These are phyloP conservation scores for Berkeleyomyces basicola DNA, from an alignment of 2,329 filamentous ascomycete genomes.

Conservation along the genomic window DNA sequence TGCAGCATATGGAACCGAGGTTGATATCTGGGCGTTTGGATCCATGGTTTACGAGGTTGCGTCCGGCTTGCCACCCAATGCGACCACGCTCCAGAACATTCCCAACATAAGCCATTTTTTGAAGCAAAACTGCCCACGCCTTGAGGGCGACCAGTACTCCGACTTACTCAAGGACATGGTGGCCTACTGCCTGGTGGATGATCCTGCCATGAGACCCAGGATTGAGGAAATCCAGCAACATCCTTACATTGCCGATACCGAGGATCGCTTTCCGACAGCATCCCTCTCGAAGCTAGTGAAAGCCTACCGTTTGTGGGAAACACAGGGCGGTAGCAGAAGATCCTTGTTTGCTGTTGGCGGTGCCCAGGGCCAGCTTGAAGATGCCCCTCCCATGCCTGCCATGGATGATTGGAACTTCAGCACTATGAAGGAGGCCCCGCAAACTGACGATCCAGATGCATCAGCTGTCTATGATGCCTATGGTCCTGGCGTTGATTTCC, in stretches of 20 bases:
- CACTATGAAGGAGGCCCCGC: constrained; percentile 18
- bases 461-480: constrained; percentile 11
- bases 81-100: constrained; percentile 26
- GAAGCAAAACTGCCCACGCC: constrained; percentile 32
- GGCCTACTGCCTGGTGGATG: constrained; percentile 41
- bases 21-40: constrained; percentile 54
- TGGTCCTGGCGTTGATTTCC: constrained; percentile 8
- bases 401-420: constrained; percentile 44
- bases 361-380: constrained; percentile 26
- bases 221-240: constrained; percentile 46
- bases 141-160: constrained; percentile 43
- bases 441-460: constrained; percentile 3
- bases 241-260: constrained; percentile 43
- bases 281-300: constrained; percentile 44
- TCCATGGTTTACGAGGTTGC: constrained; percentile 53
- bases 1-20: constrained; percentile 36
- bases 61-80: constrained; percentile 44
- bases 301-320: constrained; percentile 52
- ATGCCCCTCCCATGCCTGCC: constrained; percentile 20
- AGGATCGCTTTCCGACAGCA: constrained; percentile 40
- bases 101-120: constrained; percentile 28
- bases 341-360: constrained; percentile 38
- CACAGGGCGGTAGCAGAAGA: constrained; percentile 45
- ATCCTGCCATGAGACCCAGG: constrained; percentile 38
- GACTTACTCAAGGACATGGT: constrained; percentile 40